Evolutionary conservation across 2,329 filamentous ascomycete species (phyloP).

Genomic region (Neonectria magnoliae): DNA sequence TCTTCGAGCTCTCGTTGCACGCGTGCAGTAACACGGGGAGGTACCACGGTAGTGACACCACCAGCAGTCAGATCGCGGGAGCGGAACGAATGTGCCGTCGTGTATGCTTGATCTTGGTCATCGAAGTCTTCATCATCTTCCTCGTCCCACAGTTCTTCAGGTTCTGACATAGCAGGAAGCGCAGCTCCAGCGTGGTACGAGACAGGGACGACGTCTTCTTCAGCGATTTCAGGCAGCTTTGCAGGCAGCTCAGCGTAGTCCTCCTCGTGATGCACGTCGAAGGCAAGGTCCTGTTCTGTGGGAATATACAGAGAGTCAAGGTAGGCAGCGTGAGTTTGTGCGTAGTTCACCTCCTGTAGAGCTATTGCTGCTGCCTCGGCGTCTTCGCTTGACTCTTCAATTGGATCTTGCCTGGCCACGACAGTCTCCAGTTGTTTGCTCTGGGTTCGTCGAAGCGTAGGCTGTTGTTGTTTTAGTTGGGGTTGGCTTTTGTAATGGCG

Average conservation of each 20-base stretch:
- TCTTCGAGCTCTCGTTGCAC: conserved; percentile 77
- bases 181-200: conserved; percentile 40
- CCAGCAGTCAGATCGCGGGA: conserved; percentile 71
- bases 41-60: conserved; percentile 68
- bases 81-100: conserved; percentile 78
- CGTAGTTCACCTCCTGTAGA: conserved; percentile 33
- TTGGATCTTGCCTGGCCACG: conserved; percentile 28
- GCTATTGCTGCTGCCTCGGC: conserved; percentile 23
- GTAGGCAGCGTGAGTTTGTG: conserved; percentile 41
- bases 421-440: conserved; percentile 52
- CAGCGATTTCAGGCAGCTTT: conserved; percentile 46
- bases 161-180: conserved; percentile 48
- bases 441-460: conserved; percentile 55
- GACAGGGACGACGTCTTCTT: conserved; percentile 42
- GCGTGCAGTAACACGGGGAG: conserved; percentile 76
- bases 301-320: conserved; percentile 42
- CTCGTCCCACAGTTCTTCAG: conserved; percentile 82
- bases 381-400: conserved; percentile 22
- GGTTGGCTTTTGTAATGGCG: conserved; percentile 66
- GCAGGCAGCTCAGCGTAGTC: conserved; percentile 36
- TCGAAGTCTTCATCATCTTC: conserved; percentile 77
- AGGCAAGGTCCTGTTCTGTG: conserved; percentile 38
- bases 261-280: conserved; percentile 38
- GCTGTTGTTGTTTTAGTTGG: conserved; percentile 56
- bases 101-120: conserved; percentile 73